Evolutionary conservation across 1,284 basidiomycete genomes (phyloP).

Genomic region (Tylopilus orsonianus): DNA sequence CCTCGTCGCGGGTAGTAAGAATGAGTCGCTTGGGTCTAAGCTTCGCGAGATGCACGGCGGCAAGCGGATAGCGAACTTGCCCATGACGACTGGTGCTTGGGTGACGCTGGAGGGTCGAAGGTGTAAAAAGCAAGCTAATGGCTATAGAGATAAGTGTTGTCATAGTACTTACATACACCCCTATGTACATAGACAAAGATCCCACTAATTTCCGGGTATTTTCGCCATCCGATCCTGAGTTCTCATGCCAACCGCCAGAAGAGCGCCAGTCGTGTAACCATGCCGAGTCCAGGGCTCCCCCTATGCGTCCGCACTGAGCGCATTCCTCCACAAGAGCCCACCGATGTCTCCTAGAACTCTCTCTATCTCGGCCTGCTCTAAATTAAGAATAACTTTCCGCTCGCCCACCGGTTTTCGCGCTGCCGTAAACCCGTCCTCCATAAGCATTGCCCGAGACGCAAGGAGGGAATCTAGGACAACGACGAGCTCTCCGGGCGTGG

Average conservation of each 20-base stretch:
- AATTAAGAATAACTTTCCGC: conserved; percentile 61
- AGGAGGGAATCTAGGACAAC: conserved; percentile 68
- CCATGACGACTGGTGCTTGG: conserved; percentile 16
- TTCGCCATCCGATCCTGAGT: too few species aligned
- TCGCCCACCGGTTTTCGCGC: conserved; percentile 57
- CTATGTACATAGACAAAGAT: too few species aligned
- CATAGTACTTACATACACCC: not conserved
- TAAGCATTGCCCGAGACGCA: conserved; percentile 67
- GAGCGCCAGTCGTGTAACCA: not conserved
- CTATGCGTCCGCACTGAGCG: conserved; percentile 34
- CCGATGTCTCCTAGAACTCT: conserved; percentile 71
- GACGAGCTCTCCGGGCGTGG: conserved; percentile 53
- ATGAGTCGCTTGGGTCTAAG: conserved; percentile 30
- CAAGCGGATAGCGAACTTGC: conserved; percentile 19
- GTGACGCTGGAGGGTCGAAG: not conserved
- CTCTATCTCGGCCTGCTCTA: conserved; percentile 73
- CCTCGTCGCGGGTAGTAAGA: conserved; percentile 30
- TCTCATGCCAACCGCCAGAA: too few species aligned
- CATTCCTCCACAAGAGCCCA: conserved; percentile 66
- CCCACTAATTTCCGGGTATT: too few species aligned
- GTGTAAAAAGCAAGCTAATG: too few species aligned
- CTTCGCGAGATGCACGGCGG: conserved; percentile 30
- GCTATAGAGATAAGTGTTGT: too few species aligned
- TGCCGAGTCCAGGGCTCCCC: not conserved
- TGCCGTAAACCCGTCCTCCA: conserved; percentile 60